Conservation (phyloP, 306 rosid genomes). For the Cotoneaster glaucophyllus region DNA sequence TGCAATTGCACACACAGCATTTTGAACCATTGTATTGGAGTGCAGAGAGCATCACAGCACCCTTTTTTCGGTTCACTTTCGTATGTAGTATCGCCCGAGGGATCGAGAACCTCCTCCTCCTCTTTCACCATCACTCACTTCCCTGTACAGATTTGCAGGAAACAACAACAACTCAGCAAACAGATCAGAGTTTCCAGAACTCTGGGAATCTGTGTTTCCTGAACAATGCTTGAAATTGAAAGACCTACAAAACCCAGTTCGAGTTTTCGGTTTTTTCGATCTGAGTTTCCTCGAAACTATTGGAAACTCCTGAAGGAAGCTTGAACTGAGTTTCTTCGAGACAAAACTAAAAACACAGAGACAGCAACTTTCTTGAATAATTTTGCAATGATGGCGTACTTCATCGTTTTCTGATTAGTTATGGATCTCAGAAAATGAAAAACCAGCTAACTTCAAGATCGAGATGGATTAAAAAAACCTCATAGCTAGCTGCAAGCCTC, state of each 20-base stretch:
- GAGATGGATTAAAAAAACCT: neutral
- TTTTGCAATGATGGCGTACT: no score
- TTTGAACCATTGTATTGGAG: slow-evolving; percentile 58
- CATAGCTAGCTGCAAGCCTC: neutral
- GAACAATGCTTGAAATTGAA: neutral
- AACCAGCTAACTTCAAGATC: neutral
- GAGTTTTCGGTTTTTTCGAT: neutral
- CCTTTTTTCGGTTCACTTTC: slow-evolving; percentile 31
- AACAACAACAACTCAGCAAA: neutral
- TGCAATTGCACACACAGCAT: slow-evolving; percentile 76
- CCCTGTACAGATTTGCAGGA: neutral
- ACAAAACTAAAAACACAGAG: neutral
- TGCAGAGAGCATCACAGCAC: slow-evolving; percentile 22
- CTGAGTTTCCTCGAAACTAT: neutral
- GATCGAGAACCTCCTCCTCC: slow-evolving; percentile 24
- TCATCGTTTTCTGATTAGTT: no score
- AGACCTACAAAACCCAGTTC: neutral
- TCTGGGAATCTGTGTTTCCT: neutral
- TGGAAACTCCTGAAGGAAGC: neutral
- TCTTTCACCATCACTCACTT: slow-evolving; percentile 46
- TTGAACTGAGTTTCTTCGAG: neutral
- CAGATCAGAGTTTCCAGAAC: neutral
- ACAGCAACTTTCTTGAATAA: neutral
- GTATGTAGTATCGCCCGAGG: slow-evolving; percentile 23
- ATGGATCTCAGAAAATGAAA: no score